Evolutionary conservation across 768 basidiomycete genomes (phyloP), one percentile per base, ranked within the genome.

Genomic region (Boletus rubroflammeus): DNA sequence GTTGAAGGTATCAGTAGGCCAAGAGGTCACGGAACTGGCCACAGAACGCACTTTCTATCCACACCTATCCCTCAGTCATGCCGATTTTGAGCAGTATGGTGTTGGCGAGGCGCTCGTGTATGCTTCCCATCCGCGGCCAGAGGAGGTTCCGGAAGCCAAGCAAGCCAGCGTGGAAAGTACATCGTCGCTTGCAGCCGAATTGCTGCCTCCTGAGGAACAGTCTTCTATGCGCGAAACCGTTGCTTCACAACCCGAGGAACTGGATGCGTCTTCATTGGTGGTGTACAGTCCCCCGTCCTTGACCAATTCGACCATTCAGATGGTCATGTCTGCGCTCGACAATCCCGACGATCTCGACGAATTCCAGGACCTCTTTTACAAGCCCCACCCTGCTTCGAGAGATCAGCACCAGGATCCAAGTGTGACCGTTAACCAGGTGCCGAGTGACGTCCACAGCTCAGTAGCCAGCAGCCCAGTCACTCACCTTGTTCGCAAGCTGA

Each of bases 341-440:
- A 78, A 75, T 52, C 76, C 79, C 0, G 84, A 85, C 52, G 86
- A 90, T 58, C 74, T 90, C 7, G 85, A 88, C n/a, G 76, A 80
- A 11, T 90, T 86, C 73, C 81, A 80, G 35, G 85, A 90, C 62
- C 73, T 91, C 8, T 90, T 90, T 69, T 90, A 86, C 65, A 75
- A 73, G 39, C 85, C 85, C 3, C 53, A 29, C 11, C 26, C 51
- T 23, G 0, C 39, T 17, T 42, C 40, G 6, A 29, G 43, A 13
- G 47, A 41, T 35, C 54, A 40, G 31, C n/a, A 38, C 25, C 47
- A 23, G 25, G 62, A 62, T 13, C 21, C 35, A 5, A 31, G 19
- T 19, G 17, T 34, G 41, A n/a, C 25, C 46, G 26, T 40, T 53
- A 61, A 36, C 36, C 67, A 53, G 57, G 59, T 75, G 23, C 67